phyloP scores from a whole-genome alignment of 768 basidiomycete genomes.

The Tephrocybe sp. region DNA sequence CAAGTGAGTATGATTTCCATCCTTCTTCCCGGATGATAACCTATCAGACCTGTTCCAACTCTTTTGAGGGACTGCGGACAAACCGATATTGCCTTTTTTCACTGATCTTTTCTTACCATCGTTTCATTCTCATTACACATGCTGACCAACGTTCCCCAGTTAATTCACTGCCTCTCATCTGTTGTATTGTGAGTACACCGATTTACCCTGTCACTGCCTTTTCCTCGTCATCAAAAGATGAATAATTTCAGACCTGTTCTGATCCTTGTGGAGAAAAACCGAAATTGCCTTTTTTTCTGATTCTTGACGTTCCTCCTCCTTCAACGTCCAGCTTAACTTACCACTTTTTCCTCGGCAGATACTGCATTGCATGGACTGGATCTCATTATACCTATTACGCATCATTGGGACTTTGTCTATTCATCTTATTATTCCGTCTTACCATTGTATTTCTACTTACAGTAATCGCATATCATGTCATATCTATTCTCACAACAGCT shows the following conservation, averaged over 20 bases:
- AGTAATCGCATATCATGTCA: not conserved
- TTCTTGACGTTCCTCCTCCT: not conserved
- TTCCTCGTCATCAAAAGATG: slow-evolving; percentile 37
- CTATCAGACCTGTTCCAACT: slow-evolving; percentile 81
- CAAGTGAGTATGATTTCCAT: slow-evolving; percentile 11
- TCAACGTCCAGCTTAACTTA: not conserved
- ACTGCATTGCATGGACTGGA: not conserved
- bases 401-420: not conserved
- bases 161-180: slow-evolving; percentile 10
- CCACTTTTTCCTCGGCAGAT: not conserved
- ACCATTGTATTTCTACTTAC: not conserved
- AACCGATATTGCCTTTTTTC: slow-evolving; percentile 62
- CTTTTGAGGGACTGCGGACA: slow-evolving; percentile 50
- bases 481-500: not conserved
- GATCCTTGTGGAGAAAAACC: slow-evolving; percentile 55
- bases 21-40: slow-evolving; percentile 53
- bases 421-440: not conserved
- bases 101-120: slow-evolving; percentile 30
- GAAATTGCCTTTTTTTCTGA: slow-evolving; percentile 51
- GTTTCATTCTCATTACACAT: slow-evolving; percentile 7
- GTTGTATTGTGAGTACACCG: slow-evolving; percentile 37
- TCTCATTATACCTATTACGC: not conserved
- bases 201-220: slow-evolving; percentile 1
- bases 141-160: slow-evolving; percentile 16
- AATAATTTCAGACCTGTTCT: slow-evolving; percentile 71